phyloP scores from a whole-genome alignment of 2,329 filamentous ascomycete genomes.

The Apiospora rasikravindrae region DNA sequence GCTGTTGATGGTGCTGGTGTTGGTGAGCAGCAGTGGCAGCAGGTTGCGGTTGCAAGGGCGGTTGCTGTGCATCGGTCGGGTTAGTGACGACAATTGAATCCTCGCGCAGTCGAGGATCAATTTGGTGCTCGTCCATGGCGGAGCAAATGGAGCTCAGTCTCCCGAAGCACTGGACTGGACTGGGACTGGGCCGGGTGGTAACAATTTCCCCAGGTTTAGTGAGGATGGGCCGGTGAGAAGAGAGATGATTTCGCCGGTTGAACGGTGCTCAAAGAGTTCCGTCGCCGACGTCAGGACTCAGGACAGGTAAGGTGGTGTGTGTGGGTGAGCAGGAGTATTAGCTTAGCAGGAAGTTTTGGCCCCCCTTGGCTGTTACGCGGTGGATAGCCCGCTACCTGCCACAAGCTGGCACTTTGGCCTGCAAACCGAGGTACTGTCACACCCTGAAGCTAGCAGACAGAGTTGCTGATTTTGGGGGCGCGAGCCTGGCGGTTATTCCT shows the following conservation, averaged over 20 bases:
- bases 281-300: slow-evolving; percentile 17
- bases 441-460: neutral
- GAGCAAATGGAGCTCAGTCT: slow-evolving; percentile 13
- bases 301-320: neutral
- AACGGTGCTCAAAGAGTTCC: slow-evolving; percentile 21
- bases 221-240: slow-evolving; percentile 18
- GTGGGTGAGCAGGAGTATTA: neutral
- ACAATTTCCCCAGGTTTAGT: slow-evolving; percentile 18
- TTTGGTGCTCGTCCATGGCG: slow-evolving; percentile 19
- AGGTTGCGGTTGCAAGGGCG: neutral
- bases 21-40: neutral
- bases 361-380: neutral
- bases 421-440: neutral
- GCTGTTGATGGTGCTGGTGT: neutral
- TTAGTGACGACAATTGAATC: slow-evolving; percentile 19
- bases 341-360: neutral
- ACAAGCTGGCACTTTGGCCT: neutral
- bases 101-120: slow-evolving; percentile 21
- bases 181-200: slow-evolving; percentile 16
- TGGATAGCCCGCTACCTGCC: neutral
- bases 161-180: slow-evolving; percentile 17
- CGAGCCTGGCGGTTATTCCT: neutral
- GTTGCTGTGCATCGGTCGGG: slow-evolving; percentile 10
- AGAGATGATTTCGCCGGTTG: slow-evolving; percentile 19
- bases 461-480: neutral